Base-by-base conservation (phyloP, 305 asterid species). In the Coffea humblotiana region DNA sequence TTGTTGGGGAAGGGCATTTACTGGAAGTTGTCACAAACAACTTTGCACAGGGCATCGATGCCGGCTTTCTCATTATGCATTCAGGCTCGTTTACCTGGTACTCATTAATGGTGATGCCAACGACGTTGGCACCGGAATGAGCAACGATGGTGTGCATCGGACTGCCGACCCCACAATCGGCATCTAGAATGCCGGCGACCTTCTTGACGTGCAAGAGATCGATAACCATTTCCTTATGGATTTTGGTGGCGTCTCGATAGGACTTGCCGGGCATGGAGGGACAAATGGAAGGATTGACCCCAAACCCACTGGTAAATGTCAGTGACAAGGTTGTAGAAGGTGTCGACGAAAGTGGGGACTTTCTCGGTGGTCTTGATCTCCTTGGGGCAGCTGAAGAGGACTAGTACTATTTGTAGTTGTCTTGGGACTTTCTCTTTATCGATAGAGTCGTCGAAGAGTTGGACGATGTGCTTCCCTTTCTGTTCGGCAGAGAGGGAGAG, bases 281-380 rank as follows among this genome's bases (percentile, higher is more conserved):
- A 21, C 78, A 96, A 94, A 52, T 96, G 99, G 88, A 96, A 96
- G 7, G 97, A 92, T 61, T 96, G 98, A 49, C 99, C 99, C 99
- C 99, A 96, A 0, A 97, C 99, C 99, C 99, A 96, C 78, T 96
- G 97, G 84, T 96, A 96, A 48, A 96, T 94, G 79, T 94, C 99
- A 16, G 99, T 96, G 32, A 96, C 98, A 9, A 96, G 97, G 64
- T 96, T 94, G 88, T 96, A 96, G 86, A 96, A 96, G 40, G 99
- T 91, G 80, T 94, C 98, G 40, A 96, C 99, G 25, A 96, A 96
- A 5, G 93, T 98, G 12, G 99, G 99, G 6, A 96, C 99, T 1
- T 90, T 94, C 0, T 92, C 99, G 15, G 90, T 83, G 29, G 78
- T 88, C 79, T 94, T 93, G 89, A 94, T 91, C 80, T 94, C 97